Percentiles rank a stretch among this genome's conserved stretches.
phyloP scores from a whole-genome alignment of 1,284 basidiomycete genomes.

The Coniferiporia sulphurascens region DNA sequence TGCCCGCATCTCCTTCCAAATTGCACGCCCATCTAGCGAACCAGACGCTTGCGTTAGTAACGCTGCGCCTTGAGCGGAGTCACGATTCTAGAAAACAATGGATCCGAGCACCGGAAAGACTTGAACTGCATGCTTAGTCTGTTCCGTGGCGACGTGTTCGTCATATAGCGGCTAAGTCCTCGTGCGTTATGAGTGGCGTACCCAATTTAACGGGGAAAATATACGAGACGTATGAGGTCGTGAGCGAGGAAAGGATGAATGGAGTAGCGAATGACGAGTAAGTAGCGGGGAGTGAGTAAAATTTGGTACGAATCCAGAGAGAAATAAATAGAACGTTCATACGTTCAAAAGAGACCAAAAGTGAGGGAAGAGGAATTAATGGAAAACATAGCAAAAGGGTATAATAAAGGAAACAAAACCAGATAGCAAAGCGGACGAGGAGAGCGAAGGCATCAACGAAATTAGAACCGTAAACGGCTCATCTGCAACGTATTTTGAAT shows the following conservation, averaged over 20 bases:
- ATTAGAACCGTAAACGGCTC: slow-evolving; percentile 10
- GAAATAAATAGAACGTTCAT: not conserved
- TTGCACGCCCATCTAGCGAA: too few relatives aligned
- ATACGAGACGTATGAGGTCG: too few relatives aligned
- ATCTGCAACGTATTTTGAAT: slow-evolving; percentile 16
- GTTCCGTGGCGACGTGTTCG: too few relatives aligned
- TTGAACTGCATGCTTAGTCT: too few relatives aligned
- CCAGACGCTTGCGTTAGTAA: too few relatives aligned
- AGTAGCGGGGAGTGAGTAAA: not conserved
- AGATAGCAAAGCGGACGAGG: not conserved
- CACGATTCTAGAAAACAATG: too few relatives aligned
- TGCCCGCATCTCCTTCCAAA: too few relatives aligned
- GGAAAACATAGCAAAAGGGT: not conserved
- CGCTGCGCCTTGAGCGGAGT: too few relatives aligned
- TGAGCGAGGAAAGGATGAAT: not conserved
- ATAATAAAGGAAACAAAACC: not conserved
- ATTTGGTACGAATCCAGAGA: not conserved
- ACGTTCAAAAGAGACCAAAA: not conserved
- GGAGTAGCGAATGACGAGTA: not conserved
- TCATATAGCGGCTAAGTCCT: too few relatives aligned
- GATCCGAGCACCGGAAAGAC: too few relatives aligned
- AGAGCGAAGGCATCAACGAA: not conserved
- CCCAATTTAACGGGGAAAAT: too few relatives aligned
- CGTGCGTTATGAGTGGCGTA: too few relatives aligned
- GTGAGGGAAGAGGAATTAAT: not conserved